Evolutionary conservation across 139 green algal genomes (phyloP), one percentile per base, ranked within the genome.

Genomic region (Chlamydomonas incerta): DNA sequence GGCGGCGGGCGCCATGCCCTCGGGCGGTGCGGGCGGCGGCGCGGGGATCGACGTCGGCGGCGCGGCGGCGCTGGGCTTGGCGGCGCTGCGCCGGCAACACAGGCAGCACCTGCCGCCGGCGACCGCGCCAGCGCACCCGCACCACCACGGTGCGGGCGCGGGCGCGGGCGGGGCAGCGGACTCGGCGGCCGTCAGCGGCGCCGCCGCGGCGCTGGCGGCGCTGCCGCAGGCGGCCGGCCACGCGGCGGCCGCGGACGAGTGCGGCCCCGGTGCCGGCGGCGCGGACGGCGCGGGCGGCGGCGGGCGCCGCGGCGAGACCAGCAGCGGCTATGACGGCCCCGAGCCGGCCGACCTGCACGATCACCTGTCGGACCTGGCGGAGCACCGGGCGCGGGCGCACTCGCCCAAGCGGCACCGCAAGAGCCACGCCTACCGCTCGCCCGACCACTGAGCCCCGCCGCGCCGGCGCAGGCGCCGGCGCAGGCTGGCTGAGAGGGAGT

Each of bases 381-480:
- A 18, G 55, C 50, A 14, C 9, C 29, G 47, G 50, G 73, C 18
- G 6, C 57, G 74, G 23, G 50, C 74, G 26, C 60, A 57, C 11
- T 82, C 74, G 24, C 74, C 74, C 3, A 82, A 82, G 74, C 74
- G 74, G 10, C 24, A 31, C 57, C 74, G 74, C 57, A 82, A 82
- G 74, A 71, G 74, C 74, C 74, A 82, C 46, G 74, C 74, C 34
- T 26, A 58, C 35, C 74, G 74, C 23, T 71, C 74, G 9, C 74
- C 55, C 26, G 74, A 82, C 28, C n/a, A 58, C 23, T 82, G 41
- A 50, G 8, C 41, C 6, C 41, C 41, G 8, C 41, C 5, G 41
- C 41, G 41, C 41, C 41, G n/a, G n/a, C n/a, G n/a, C n/a, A 13
- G 41, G 41, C 41, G 8, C 6, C 41, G 41, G 41, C 41, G 41